Percentiles rank a stretch among this genome's conserved stretches.
Evolutionary conservation across 768 basidiomycete genomes (phyloP).

Genomic region (Pilatotrama ljubarskyi): DNA sequence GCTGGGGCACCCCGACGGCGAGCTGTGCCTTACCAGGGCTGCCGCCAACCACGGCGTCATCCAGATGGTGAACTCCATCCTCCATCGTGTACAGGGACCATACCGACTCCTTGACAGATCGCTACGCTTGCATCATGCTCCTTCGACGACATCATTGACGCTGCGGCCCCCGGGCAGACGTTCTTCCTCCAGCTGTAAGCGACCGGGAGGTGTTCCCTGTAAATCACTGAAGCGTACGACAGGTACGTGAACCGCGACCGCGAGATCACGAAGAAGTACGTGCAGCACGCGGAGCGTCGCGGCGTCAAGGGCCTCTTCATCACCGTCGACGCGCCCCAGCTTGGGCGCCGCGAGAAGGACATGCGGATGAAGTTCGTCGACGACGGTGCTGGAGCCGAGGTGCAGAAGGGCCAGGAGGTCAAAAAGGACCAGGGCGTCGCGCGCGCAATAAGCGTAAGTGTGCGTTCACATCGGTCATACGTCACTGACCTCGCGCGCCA

Average conservation of each 20-base stretch:
- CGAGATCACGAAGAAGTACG: slow-evolving; percentile 77
- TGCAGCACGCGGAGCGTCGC: slow-evolving; percentile 85
- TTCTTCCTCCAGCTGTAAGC: slow-evolving; percentile 81
- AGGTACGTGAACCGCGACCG: slow-evolving; percentile 94
- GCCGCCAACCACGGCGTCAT: slow-evolving; percentile 78
- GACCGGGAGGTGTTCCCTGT: background rate
- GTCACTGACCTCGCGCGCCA: slow-evolving; percentile 36
- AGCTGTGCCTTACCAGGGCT: slow-evolving; percentile 87
- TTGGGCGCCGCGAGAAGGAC: slow-evolving; percentile 91
- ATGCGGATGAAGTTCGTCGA: slow-evolving; percentile 37
- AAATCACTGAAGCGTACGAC: background rate
- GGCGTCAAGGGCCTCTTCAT: slow-evolving; percentile 95
- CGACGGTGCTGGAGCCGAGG: slow-evolving; percentile 57
- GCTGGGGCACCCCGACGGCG: slow-evolving; percentile 94
- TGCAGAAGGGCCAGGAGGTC: slow-evolving; percentile 46
- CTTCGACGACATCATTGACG: slow-evolving; percentile 92
- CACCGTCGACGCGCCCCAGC: slow-evolving; percentile 96
- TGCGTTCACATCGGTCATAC: background rate
- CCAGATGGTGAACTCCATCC: slow-evolving; percentile 66
- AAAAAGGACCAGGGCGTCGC: slow-evolving; percentile 66
- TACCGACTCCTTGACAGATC: slow-evolving; percentile 54
- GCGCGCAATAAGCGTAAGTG: slow-evolving; percentile 82
- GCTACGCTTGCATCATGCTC: slow-evolving; percentile 96
- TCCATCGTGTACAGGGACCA: background rate
- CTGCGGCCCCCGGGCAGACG: slow-evolving; percentile 71